Evolutionary conservation across 768 basidiomycete genomes (phyloP).

Genomic region (Nidularia sp.): DNA sequence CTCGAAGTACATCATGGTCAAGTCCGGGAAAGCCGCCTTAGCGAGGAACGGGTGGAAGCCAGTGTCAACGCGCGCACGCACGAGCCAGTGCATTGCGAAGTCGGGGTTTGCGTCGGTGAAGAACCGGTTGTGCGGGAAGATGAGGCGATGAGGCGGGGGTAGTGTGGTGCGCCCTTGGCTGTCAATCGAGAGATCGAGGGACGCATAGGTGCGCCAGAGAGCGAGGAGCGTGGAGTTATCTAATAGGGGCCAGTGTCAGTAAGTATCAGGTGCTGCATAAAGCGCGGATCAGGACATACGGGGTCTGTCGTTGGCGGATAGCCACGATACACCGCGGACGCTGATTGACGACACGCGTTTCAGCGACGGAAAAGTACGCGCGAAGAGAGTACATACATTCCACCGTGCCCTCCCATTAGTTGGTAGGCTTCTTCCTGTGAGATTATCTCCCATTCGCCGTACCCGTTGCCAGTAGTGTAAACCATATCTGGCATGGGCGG

Average conservation of each 20-base stretch:
- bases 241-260: slow-evolving; percentile 6
- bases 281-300: slow-evolving; percentile 30
- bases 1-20: slow-evolving; percentile 61
- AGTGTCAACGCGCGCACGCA: slow-evolving; percentile 45
- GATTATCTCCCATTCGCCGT: slow-evolving; percentile 57
- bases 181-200: slow-evolving; percentile 45
- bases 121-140: slow-evolving; percentile 67
- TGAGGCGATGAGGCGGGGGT: slow-evolving; percentile 65
- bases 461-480: slow-evolving; percentile 29
- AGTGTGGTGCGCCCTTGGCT: slow-evolving; percentile 45
- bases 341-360: slow-evolving; percentile 22
- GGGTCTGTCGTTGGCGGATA: slow-evolving; percentile 48
- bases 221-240: slow-evolving; percentile 74
- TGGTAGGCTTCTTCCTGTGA: slow-evolving; percentile 43
- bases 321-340: slow-evolving; percentile 67
- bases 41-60: slow-evolving; percentile 71
- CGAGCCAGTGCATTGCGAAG: slow-evolving; percentile 27
- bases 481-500: slow-evolving; percentile 54
- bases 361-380: not conserved
- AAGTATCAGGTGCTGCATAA: slow-evolving; percentile 6
- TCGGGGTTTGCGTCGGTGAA: slow-evolving; percentile 45
- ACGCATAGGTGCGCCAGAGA: slow-evolving; percentile 73
- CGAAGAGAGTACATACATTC: slow-evolving; percentile 34
- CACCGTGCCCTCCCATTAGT: slow-evolving; percentile 48
- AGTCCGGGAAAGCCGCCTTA: slow-evolving; percentile 71